Evolutionary conservation across 169 alveolate species (phyloP), one percentile per base, ranked within the genome.

Genomic region (Besnoitia besnoiti): DNA sequence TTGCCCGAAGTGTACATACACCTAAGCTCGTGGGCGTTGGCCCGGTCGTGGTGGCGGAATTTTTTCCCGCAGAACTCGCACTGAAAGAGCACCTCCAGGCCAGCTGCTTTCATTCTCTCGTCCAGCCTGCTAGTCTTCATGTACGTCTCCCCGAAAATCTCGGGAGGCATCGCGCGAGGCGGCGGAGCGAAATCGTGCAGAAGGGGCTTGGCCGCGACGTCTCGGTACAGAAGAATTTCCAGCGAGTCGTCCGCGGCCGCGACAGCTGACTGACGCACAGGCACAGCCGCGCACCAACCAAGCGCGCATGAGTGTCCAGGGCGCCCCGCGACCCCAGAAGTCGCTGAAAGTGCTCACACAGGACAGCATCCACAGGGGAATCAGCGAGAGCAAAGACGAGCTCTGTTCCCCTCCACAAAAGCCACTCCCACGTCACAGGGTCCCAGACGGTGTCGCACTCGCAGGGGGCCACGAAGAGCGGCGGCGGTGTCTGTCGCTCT

Each of bases 131-230:
- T 35, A 24, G 44, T n/a, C 12, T 37, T n/a, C 47, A 67, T 5
- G 80, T n/a, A 67, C 80, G 21, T 37, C 80, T 67, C 80, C 0
- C 80, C 46, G 44, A 67, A 67, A 8, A 67, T 67, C 46, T n/a
- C 80, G 27, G 80, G 40, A 44, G 80, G 80, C 47, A 67, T 21
- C 46, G 40, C 40, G 24, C 47, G 47, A 10, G 47, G 80, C 46
- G 46, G 80, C 40, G 47, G 80, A 19, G 80, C 80, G 44, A 35
- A 37, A 8, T n/a, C 80, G 27, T 67, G 80, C 47, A 67, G 44
- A 39, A 67, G 80, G n/a, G 40, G 80, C 80, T 67, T 67, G n/a
- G 46, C 80, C 0, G 80, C 80, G n/a, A 67, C 80, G 44, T 67
- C 80, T 24, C 46, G 40, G 80, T 67, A 67, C 46, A 67, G 80